phyloP scores from a whole-genome alignment of 2,329 filamentous ascomycete genomes.

The Madurella mycetomatis region DNA sequence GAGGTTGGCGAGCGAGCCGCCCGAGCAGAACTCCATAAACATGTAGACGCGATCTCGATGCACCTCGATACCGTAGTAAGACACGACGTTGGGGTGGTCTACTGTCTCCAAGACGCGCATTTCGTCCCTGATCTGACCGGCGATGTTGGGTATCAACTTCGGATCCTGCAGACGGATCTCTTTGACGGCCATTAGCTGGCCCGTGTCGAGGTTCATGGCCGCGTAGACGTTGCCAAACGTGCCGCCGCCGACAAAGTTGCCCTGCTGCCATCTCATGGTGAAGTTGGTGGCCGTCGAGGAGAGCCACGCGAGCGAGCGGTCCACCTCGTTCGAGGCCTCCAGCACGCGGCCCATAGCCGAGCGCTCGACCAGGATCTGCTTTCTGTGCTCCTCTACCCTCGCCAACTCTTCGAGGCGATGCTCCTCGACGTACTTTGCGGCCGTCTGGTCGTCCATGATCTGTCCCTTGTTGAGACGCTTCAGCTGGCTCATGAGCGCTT shows the following conservation, averaged over 20 bases:
- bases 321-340: conserved; percentile 92
- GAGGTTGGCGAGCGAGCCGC: conserved; percentile 82
- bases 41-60: conserved; percentile 99
- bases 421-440: conserved; percentile 66
- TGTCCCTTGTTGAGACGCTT: conserved; percentile 73
- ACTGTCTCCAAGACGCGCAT: conserved; percentile 95
- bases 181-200: conserved; percentile 96
- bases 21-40: conserved; percentile 99
- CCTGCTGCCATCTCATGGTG: conserved; percentile 95
- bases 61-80: conserved; percentile 96
- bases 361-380: conserved; percentile 75
- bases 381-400: conserved; percentile 72
- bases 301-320: conserved; percentile 87
- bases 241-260: conserved; percentile 94
- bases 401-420: conserved; percentile 70
- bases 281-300: conserved; percentile 94
- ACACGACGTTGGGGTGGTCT: conserved; percentile 96
- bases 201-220: conserved; percentile 93
- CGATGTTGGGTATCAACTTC: conserved; percentile 90
- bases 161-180: conserved; percentile 97
- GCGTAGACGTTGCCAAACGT: conserved; percentile 98
- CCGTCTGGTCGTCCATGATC: conserved; percentile 77
- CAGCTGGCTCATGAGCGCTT: conserved; percentile 72
- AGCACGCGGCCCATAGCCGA: conserved; percentile 86
- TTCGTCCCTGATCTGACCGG: conserved; percentile 90